Percentiles rank a stretch among this genome's conserved stretches.
Conservation (phyloP, 2,329 filamentous ascomycete genomes). For the Cercospora zeina region DNA sequence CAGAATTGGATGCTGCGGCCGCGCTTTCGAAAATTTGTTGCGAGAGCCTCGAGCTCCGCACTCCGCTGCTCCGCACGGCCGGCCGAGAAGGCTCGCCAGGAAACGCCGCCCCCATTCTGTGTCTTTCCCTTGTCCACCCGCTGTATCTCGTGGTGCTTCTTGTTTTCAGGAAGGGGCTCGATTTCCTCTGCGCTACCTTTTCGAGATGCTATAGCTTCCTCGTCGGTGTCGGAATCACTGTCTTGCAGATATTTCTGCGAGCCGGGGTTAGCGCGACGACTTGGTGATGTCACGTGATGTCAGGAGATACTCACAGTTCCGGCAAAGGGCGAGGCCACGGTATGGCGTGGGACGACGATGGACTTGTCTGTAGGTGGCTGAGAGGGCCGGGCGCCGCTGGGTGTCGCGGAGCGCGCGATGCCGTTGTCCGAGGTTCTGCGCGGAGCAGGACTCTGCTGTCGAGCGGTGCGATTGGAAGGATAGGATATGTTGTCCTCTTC, state of each 20-base stretch:
- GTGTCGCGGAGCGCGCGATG: slow-evolving; percentile 31
- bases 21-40: slow-evolving; percentile 37
- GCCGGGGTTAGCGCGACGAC: slow-evolving; percentile 26
- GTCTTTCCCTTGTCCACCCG: slow-evolving; percentile 38
- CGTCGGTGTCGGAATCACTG: slow-evolving; percentile 36
- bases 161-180: slow-evolving; percentile 9
- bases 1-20: slow-evolving; percentile 40
- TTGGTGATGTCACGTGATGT: slow-evolving; percentile 24
- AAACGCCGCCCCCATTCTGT: slow-evolving; percentile 38
- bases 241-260: slow-evolving; percentile 40
- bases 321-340: slow-evolving; percentile 41
- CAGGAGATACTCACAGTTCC: slow-evolving; percentile 32
- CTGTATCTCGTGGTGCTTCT: slow-evolving; percentile 35
- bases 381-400: slow-evolving; percentile 28
- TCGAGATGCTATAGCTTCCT: slow-evolving; percentile 37
- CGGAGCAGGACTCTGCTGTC: slow-evolving; percentile 36
- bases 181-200: slow-evolving; percentile 33
- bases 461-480: slow-evolving; percentile 26
- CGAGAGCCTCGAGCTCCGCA: slow-evolving; percentile 40
- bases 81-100: slow-evolving; percentile 41
- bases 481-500: slow-evolving; percentile 30
- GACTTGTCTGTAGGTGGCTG: slow-evolving; percentile 21
- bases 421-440: slow-evolving; percentile 28
- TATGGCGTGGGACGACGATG: slow-evolving; percentile 33
- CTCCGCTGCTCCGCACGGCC: slow-evolving; percentile 38